These are phyloP conservation scores for Neurospora hispaniola DNA, from an alignment of 495 filamentous ascomycete species.

Conservation along the genomic window DNA sequence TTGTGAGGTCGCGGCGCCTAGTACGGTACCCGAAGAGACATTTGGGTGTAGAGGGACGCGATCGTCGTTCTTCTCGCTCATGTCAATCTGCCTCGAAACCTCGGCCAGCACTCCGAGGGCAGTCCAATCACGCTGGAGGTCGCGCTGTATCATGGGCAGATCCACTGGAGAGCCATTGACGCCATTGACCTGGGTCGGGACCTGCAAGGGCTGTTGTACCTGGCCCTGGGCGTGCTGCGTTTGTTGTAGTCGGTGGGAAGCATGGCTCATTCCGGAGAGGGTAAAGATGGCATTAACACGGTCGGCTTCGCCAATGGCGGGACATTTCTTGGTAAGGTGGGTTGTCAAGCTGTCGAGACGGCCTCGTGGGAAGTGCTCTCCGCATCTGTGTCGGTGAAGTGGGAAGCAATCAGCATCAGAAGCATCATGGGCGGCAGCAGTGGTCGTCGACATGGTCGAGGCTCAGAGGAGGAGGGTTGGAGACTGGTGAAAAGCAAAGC, in stretches of 20 bases:
- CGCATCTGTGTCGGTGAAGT: slow-evolving; percentile 38
- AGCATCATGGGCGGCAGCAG: slow-evolving; percentile 3
- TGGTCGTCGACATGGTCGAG: not conserved
- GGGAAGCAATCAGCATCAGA: not conserved
- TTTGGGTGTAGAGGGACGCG: slow-evolving; percentile 12
- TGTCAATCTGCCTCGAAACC: slow-evolving; percentile 60
- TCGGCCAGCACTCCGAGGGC: slow-evolving; percentile 74
- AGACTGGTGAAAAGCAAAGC: not conserved
- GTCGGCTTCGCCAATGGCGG: slow-evolving; percentile 55
- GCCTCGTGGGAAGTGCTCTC: slow-evolving; percentile 76
- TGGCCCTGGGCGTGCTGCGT: slow-evolving; percentile 14
- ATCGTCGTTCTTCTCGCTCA: slow-evolving; percentile 40
- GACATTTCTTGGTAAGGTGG: slow-evolving; percentile 75
- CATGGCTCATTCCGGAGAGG: slow-evolving; percentile 30
- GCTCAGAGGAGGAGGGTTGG: not conserved
- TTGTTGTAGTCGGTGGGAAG: slow-evolving; percentile 17
- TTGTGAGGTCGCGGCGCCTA: slow-evolving; percentile 4
- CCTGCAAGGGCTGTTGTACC: slow-evolving; percentile 9
- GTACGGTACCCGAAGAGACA: not conserved
- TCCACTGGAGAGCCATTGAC: slow-evolving; percentile 19
- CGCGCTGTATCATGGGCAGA: slow-evolving; percentile 21
- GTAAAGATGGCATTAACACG: slow-evolving; percentile 52
- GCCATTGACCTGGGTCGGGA: slow-evolving; percentile 30
- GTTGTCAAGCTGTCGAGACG: slow-evolving; percentile 66
- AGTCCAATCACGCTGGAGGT: slow-evolving; percentile 43